Percentiles rank a stretch among this genome's conserved stretches.
Conservation (phyloP, 2,329 filamentous ascomycete genomes). For the Arachnomyces sp. region DNA sequence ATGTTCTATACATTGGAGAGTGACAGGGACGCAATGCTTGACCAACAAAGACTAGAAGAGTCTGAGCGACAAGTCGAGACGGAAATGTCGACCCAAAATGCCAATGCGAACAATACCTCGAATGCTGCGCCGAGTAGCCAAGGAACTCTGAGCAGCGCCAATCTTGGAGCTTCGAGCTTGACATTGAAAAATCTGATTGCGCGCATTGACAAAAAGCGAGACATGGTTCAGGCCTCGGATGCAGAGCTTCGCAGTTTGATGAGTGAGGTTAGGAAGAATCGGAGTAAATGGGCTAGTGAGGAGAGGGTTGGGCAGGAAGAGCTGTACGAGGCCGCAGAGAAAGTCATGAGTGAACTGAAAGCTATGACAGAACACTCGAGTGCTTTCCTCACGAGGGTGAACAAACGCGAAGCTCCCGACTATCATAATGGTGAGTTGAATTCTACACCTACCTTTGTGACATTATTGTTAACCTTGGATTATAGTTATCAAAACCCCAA, state of each 20-base stretch:
- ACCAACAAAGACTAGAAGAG: constrained; percentile 94
- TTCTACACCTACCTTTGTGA: neutral
- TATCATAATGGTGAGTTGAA: constrained; percentile 72
- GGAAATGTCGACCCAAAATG: constrained; percentile 65
- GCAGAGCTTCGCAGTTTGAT: constrained; percentile 85
- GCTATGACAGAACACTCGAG: constrained; percentile 95
- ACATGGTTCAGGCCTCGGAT: constrained; percentile 83
- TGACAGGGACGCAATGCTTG: constrained; percentile 90
- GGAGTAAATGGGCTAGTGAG: constrained; percentile 98
- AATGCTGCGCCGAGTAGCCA: constrained; percentile 57
- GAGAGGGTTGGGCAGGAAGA: constrained; percentile 97
- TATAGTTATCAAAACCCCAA: constrained; percentile 84
- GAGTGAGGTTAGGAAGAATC: constrained; percentile 94
- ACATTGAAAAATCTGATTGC: constrained; percentile 96
- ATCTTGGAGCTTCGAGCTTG: constrained; percentile 88
- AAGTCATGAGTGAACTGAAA: constrained; percentile 93
- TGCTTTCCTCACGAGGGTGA: constrained; percentile 89
- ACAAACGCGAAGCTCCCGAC: constrained; percentile 93
- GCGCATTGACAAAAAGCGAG: constrained; percentile 85
- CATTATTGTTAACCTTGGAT: constrained; percentile 4
- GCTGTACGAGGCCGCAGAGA: constrained; percentile 91
- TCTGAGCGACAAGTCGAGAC: constrained; percentile 93
- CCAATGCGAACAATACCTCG: constrained; percentile 46
- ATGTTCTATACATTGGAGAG: constrained; percentile 93
- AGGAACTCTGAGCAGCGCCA: constrained; percentile 84